Evolutionary conservation across 495 filamentous ascomycete species (phyloP).

Genomic region (Tricharina praecox): DNA sequence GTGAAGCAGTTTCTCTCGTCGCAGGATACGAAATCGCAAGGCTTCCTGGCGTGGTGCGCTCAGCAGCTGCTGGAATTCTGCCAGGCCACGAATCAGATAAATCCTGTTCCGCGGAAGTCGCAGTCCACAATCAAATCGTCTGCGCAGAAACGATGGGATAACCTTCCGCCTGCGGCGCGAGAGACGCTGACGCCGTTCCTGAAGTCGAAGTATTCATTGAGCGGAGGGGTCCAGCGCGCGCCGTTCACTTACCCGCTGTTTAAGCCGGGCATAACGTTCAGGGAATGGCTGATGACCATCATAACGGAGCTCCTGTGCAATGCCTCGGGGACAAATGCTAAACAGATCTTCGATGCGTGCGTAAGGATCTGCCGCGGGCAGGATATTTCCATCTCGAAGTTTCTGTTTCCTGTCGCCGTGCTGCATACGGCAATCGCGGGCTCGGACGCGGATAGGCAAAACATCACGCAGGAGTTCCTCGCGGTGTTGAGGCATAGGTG

Average conservation of each 20-base stretch:
- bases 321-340: slow-evolving; percentile 48
- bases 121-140: slow-evolving; percentile 2
- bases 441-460: slow-evolving; percentile 43
- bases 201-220: slow-evolving; percentile 62
- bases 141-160: slow-evolving; percentile 48
- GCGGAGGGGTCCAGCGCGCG: slow-evolving; percentile 31
- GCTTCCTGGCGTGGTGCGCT: slow-evolving; percentile 83
- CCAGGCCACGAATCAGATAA: slow-evolving; percentile 29
- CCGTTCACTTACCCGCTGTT: slow-evolving; percentile 62
- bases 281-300: slow-evolving; percentile 61
- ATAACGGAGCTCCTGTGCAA: slow-evolving; percentile 67
- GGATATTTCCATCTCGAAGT: slow-evolving; percentile 66
- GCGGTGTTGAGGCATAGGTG: slow-evolving; percentile 41
- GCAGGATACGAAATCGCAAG: slow-evolving; percentile 68
- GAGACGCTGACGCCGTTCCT: slow-evolving; percentile 73
- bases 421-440: slow-evolving; percentile 63
- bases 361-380: slow-evolving; percentile 54
- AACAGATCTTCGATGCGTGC: slow-evolving; percentile 60
- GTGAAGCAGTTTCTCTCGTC: slow-evolving; percentile 82
- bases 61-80: slow-evolving; percentile 59
- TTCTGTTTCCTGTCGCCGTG: slow-evolving; percentile 69
- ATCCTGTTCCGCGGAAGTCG: slow-evolving; percentile 24
- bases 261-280: slow-evolving; percentile 43
- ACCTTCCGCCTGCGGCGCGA: slow-evolving; percentile 53
- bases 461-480: slow-evolving; percentile 53